These are phyloP conservation scores for Rhodotorula kratochvilovae DNA, from an alignment of 768 basidiomycete species.

Conservation along the genomic window DNA sequence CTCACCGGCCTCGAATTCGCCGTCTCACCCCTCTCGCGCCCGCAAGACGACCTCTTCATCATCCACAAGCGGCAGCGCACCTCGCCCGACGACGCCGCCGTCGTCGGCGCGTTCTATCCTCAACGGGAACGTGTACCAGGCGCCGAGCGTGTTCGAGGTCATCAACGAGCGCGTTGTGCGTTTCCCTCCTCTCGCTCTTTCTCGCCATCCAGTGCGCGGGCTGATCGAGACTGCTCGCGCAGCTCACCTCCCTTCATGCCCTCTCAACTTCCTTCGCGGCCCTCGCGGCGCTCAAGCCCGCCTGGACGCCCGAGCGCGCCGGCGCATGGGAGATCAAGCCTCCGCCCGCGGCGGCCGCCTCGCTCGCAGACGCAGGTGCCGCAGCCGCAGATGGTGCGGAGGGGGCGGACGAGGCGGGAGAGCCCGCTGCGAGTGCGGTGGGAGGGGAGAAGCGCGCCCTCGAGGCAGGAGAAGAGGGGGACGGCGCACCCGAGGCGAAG, in stretches of 20 bases:
- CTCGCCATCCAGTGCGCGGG: neutral
- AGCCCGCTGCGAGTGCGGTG: constrained; percentile 36
- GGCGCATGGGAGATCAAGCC: constrained; percentile 77
- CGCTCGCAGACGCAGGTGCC: constrained; percentile 46
- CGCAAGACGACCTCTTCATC: constrained; percentile 63
- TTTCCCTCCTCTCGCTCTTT: constrained; percentile 3
- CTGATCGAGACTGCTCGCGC: constrained; percentile 44
- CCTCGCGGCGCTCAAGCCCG: constrained; percentile 68
- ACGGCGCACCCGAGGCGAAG: constrained; percentile 35
- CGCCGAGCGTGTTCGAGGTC: constrained; percentile 76
- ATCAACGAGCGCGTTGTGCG: constrained; percentile 76
- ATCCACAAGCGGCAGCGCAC: constrained; percentile 82
- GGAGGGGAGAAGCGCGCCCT: constrained; percentile 37
- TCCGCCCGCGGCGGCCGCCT: constrained; percentile 46
- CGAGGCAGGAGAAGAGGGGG: constrained; percentile 5
- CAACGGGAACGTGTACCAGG: constrained; percentile 82
- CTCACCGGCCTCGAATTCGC: constrained; percentile 85
- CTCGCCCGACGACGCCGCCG: constrained; percentile 57
- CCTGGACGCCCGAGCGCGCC: constrained; percentile 75
- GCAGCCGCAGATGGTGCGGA: neutral
- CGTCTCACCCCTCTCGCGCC: constrained; percentile 71
- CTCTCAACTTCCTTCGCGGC: constrained; percentile 71
- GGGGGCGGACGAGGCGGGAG: neutral
- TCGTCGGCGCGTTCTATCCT: constrained; percentile 71
- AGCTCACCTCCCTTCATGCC: constrained; percentile 42